Evolutionary conservation across 192 early-diverging fungal genomes (phyloP).

Genomic region (Coemansia sp.): DNA sequence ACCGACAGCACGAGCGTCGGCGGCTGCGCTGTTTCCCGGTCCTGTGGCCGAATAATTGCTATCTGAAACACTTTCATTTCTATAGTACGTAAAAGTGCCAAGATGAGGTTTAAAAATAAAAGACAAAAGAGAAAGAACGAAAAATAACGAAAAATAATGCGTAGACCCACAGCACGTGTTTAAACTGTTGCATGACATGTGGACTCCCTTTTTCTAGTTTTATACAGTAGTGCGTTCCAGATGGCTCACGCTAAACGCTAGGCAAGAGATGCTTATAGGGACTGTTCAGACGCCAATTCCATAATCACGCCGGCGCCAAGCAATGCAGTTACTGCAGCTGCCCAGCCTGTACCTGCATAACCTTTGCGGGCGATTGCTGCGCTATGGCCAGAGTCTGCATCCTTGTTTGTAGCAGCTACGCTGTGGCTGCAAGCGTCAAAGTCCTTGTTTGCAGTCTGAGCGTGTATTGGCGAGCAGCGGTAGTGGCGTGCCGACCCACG

Average conservation of each 20-base stretch:
- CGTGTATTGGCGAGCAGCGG: neutral
- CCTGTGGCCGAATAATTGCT: conserved; percentile 32
- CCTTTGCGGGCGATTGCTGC: neutral
- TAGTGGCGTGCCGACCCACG: conserved; percentile 2
- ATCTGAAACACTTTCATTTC: conserved; percentile 43
- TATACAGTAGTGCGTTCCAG: no score
- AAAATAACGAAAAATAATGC: neutral
- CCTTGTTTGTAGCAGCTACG: neutral
- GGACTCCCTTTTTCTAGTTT: no score
- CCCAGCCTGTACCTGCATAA: neutral
- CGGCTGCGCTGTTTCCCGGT: conserved; percentile 10
- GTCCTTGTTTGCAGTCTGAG: neutral
- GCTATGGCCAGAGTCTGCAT: neutral
- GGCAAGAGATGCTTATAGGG: no score
- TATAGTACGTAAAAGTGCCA: neutral
- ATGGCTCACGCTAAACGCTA: neutral
- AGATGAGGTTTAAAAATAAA: neutral
- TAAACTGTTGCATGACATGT: no score
- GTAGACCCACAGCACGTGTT: no score
- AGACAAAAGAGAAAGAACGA: neutral
- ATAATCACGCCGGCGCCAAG: neutral
- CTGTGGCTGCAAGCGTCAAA: neutral
- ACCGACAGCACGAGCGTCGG: conserved; percentile 55
- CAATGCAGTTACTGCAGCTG: neutral
- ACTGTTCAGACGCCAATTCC: neutral